These are phyloP conservation scores for Evernia prunastri DNA, from an alignment of 495 filamentous ascomycete species.

Conservation along the genomic window DNA sequence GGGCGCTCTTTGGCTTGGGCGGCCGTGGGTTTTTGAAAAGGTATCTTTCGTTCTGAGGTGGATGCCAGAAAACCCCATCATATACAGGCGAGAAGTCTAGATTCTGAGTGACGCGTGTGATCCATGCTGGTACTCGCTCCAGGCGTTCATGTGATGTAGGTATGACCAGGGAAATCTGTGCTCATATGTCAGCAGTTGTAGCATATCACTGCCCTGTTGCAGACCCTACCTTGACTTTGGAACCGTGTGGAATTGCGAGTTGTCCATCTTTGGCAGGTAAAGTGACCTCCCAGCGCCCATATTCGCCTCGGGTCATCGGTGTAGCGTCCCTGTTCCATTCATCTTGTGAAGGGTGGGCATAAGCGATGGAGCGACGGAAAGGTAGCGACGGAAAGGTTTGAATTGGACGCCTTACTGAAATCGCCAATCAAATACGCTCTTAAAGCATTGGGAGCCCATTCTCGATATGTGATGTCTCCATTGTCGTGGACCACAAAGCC, in stretches of 20 bases:
- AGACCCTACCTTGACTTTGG: conserved; percentile 76
- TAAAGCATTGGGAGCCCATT: conserved; percentile 91
- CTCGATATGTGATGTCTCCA: conserved; percentile 81
- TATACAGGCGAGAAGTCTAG: conserved; percentile 81
- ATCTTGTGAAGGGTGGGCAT: conserved; percentile 45
- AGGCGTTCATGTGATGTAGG: conserved; percentile 65
- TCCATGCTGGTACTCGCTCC: conserved; percentile 91
- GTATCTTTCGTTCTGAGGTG: conserved; percentile 66
- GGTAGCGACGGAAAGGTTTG: background rate
- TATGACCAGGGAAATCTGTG: conserved; percentile 81
- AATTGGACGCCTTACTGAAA: conserved; percentile 63
- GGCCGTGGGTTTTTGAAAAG: conserved; percentile 76
- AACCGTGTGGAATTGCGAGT: conserved; percentile 81
- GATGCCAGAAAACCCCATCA: conserved; percentile 96
- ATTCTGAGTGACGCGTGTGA: conserved; percentile 93
- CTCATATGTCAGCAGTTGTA: conserved; percentile 5
- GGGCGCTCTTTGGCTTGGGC: conserved; percentile 73
- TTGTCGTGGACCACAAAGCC: conserved; percentile 74
- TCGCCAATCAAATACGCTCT: conserved; percentile 87
- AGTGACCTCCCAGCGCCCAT: conserved; percentile 81
- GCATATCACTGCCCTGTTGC: conserved; percentile 11
- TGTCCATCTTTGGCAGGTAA: conserved; percentile 68
- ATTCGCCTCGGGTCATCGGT: conserved; percentile 76
- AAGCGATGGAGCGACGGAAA: background rate
- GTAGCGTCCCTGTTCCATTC: conserved; percentile 78